Evolutionary conservation across 2,329 filamentous ascomycete species (phyloP).

Genomic region (Neurospora sp.): DNA sequence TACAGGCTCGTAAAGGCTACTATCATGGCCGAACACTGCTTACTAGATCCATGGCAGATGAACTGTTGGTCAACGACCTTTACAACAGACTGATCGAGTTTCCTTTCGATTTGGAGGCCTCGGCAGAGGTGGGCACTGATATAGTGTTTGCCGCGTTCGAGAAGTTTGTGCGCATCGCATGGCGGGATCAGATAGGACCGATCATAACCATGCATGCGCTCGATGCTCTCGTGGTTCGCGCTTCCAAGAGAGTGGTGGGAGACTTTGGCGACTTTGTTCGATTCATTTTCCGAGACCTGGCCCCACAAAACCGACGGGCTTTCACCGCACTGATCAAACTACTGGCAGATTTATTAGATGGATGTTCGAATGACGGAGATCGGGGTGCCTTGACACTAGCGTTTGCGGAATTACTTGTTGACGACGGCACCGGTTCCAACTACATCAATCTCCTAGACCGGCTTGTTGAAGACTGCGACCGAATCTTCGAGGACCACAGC

Average conservation of each 20-base stretch:
- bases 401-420: constrained; percentile 78
- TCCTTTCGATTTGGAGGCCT: constrained; percentile 65
- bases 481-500: constrained; percentile 63
- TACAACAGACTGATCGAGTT: constrained; percentile 84
- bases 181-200: constrained; percentile 79
- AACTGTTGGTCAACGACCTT: constrained; percentile 74
- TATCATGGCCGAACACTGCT: constrained; percentile 71
- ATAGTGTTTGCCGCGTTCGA: constrained; percentile 87
- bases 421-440: constrained; percentile 64
- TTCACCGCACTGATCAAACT: constrained; percentile 78
- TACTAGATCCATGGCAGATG: constrained; percentile 60
- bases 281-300: constrained; percentile 54
- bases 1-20: constrained; percentile 79
- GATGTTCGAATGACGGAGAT: constrained; percentile 84
- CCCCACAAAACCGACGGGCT: constrained; percentile 62
- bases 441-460: constrained; percentile 85
- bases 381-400: constrained; percentile 78
- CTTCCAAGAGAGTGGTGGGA: constrained; percentile 55
- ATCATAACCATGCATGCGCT: constrained; percentile 66
- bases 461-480: constrained; percentile 79
- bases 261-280: constrained; percentile 65
- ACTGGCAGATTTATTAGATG: constrained; percentile 77
- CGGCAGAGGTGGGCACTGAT: constrained; percentile 68
- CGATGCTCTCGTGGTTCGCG: constrained; percentile 60
- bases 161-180: constrained; percentile 80